Evolutionary conservation across 352 stramenopile genomes (phyloP), one percentile per base, ranked within the genome.

Genomic region (Phytophthora sojae): DNA sequence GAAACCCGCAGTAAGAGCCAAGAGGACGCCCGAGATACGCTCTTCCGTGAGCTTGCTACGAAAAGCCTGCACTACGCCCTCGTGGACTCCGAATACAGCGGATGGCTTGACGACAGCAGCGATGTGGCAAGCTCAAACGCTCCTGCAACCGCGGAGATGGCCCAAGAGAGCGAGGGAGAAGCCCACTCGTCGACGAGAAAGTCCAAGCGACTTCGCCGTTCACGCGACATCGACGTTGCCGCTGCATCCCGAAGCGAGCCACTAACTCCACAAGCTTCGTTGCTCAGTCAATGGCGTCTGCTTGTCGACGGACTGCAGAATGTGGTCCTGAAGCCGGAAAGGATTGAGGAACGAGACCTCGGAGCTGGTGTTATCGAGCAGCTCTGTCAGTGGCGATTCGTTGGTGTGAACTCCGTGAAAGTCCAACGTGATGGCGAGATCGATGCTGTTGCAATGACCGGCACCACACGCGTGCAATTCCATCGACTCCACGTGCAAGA

Each of bases 1-100:
- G 2, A 45, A 35, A 15, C 1, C 7, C 15, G 15, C 42, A 35
- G 42, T 7, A 50, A 50, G 2, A 17, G 15, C 52, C 25, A 15
- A 32, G 37, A 15, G 56, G 52, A 15, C 39, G 62, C 52, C 7
- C 39, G 12, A 15, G 64, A 67, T 15, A 35, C 44, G 11, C 50
- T 75, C 15, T 68, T 71, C 19, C 70, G 76, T 58, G 58, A 86
- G 8, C 66, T 86, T 1, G 64, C 69, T 2, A 47, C 39, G 2
- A 76, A 57, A 55, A 81, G 73, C n/a, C 32, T 82, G 35, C 79
- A 86, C 56, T 76, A 82, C n/a, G 61, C 68, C 25, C 47, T 86
- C 12, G 62, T 82, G 26, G 79, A 86, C 29, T n/a, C 42, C 9
- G 61, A 71, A 57, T 83, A 83, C 57, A 29, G 29, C 15, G 67